Conservation (phyloP, 2,329 filamentous ascomycete species). For the Canariomyces notabilis region DNA sequence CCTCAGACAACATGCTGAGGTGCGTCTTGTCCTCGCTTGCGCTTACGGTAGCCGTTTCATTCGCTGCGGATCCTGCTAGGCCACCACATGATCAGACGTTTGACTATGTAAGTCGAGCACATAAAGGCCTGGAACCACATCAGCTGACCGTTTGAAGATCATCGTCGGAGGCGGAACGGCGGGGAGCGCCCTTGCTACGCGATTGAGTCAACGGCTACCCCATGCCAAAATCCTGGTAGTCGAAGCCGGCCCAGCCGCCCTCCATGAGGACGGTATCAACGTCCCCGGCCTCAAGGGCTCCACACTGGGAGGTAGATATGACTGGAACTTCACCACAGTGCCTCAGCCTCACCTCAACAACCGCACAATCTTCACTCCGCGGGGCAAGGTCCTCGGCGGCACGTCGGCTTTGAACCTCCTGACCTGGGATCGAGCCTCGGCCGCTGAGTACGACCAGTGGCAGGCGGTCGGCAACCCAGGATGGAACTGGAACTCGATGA, state of each 20-base stretch:
- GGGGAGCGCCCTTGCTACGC: neutral
- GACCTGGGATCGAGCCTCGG: conserved; percentile 33
- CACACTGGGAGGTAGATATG: conserved; percentile 26
- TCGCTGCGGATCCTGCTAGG: neutral
- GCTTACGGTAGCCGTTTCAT: neutral
- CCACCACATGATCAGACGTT: neutral
- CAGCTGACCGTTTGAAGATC: neutral
- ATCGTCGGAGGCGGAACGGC: conserved; percentile 6
- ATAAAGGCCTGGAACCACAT: no score
- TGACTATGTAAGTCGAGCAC: neutral
- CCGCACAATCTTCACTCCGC: conserved; percentile 37
- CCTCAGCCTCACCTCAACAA: conserved; percentile 37
- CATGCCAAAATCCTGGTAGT: conserved; percentile 20
- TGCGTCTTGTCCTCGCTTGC: neutral
- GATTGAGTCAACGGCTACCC: conserved; percentile 3
- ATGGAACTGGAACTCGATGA: conserved; percentile 26
- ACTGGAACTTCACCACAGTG: conserved; percentile 42
- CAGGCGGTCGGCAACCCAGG: conserved; percentile 31
- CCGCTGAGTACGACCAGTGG: conserved; percentile 36
- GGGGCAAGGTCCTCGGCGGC: conserved; percentile 46
- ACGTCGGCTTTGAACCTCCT: conserved; percentile 43
- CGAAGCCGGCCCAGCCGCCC: conserved; percentile 29
- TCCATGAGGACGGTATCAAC: conserved; percentile 30
- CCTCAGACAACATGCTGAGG: neutral
- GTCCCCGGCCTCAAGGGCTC: conserved; percentile 30